Evolutionary conservation across 2,329 filamentous ascomycete species (phyloP).

Genomic region (Aspergillus novofumigatus): DNA sequence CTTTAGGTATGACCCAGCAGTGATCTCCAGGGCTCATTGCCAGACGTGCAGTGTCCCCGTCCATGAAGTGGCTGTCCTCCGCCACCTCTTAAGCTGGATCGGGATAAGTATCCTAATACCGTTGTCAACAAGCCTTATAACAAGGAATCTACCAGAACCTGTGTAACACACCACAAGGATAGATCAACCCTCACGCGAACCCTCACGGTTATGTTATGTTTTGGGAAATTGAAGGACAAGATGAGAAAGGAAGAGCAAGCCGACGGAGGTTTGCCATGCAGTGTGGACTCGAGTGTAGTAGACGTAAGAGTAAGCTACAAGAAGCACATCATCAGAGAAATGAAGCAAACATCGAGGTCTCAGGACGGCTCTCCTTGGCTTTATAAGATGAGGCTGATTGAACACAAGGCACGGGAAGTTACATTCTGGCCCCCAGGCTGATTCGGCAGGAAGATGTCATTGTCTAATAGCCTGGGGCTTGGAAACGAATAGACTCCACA

Average conservation of each 20-base stretch:
- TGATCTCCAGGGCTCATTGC: slow-evolving; percentile 15
- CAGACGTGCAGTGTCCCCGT: slow-evolving; percentile 7
- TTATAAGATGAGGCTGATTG: background rate
- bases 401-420: slow-evolving; percentile 4
- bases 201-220: background rate
- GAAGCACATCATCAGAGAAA: background rate
- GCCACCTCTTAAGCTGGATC: background rate
- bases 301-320: background rate
- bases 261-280: background rate
- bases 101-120: background rate
- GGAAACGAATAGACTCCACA: slow-evolving; percentile 12
- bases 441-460: slow-evolving; percentile 5
- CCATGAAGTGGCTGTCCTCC: background rate
- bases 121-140: background rate
- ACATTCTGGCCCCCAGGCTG: slow-evolving; percentile 2
- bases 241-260: background rate
- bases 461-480: slow-evolving; percentile 9
- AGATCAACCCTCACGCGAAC: background rate
- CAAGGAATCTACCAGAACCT: background rate
- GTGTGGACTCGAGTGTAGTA: background rate
- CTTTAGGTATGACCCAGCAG: slow-evolving; percentile 5
- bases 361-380: background rate
- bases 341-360: background rate
- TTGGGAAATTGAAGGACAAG: background rate
- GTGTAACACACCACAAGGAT: background rate